phyloP scores from a whole-genome alignment of 768 basidiomycete species.

The Tulasnella sp. region DNA sequence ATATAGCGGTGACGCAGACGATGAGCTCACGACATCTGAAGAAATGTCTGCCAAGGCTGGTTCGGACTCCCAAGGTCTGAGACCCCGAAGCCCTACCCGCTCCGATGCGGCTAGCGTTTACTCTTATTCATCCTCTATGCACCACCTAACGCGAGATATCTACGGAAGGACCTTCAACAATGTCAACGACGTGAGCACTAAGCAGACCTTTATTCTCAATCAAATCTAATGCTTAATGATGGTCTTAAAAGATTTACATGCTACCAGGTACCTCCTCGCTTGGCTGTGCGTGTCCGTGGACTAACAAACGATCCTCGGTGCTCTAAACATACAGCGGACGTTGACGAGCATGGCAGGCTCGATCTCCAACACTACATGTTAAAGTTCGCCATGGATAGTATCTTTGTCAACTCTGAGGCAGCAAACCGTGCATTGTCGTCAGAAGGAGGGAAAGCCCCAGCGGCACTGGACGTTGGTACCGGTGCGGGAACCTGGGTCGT shows the following conservation, averaged over 20 bases:
- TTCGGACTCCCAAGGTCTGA: neutral
- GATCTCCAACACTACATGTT: conserved; percentile 22
- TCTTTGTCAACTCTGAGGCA: conserved; percentile 10
- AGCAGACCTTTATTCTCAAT: neutral
- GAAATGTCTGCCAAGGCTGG: neutral
- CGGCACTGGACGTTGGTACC: conserved; percentile 19
- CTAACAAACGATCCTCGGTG: neutral
- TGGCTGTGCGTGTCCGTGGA: neutral
- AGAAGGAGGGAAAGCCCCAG: neutral
- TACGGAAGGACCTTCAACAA: conserved; percentile 22
- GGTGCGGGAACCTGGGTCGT: conserved; percentile 15
- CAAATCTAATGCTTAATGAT: neutral
- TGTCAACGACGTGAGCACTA: conserved; percentile 18
- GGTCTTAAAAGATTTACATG: neutral
- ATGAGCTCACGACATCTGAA: neutral
- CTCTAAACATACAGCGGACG: conserved; percentile 2
- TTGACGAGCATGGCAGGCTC: conserved; percentile 10
- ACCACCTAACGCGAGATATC: conserved; percentile 22
- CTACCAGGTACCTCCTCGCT: neutral
- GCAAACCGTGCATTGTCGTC: conserved; percentile 10
- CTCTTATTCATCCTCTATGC: conserved; percentile 23
- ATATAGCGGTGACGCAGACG: neutral
- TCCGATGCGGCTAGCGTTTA: conserved; percentile 21
- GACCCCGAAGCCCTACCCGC: neutral
- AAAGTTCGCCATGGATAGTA: neutral